A percentile compares a stretch with the other conserved stretches of the same genome.
phyloP scores from a whole-genome alignment of 768 basidiomycete species.

The Tubosaeta sp. region DNA sequence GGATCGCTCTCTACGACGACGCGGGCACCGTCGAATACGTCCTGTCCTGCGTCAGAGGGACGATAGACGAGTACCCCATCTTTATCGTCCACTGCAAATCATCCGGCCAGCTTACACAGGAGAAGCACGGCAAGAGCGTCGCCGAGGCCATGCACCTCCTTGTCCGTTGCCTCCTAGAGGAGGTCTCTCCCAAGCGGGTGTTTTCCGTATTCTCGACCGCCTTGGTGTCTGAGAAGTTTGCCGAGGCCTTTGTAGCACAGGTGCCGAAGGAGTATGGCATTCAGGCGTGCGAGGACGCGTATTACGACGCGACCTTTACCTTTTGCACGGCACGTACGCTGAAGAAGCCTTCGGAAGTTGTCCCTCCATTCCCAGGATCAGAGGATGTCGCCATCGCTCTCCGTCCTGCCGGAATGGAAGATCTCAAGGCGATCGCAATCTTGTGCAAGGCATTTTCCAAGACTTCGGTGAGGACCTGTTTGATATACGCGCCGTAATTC shows the following conservation, averaged over 20 bases:
- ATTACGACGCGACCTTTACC: slow-evolving; percentile 60
- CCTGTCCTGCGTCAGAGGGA: slow-evolving; percentile 51
- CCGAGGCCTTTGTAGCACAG: slow-evolving; percentile 40
- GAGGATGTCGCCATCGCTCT: slow-evolving; percentile 24
- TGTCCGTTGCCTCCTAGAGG: slow-evolving; percentile 9
- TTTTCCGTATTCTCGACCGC: slow-evolving; percentile 67
- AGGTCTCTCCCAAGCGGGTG: slow-evolving; percentile 8
- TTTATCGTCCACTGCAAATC: slow-evolving; percentile 29
- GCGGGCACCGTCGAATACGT: slow-evolving; percentile 34
- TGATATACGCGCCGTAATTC: background rate
- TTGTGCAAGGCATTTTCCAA: slow-evolving; percentile 55
- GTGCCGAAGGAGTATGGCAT: background rate
- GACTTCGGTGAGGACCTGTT: slow-evolving; percentile 47
- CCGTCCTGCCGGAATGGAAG: slow-evolving; percentile 30
- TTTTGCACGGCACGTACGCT: slow-evolving; percentile 48
- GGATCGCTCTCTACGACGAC: slow-evolving; percentile 30
- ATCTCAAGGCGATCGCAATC: slow-evolving; percentile 34
- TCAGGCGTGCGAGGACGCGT: slow-evolving; percentile 37
- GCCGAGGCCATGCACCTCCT: slow-evolving; percentile 7
- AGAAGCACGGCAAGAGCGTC: slow-evolving; percentile 6
- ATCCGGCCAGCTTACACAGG: slow-evolving; percentile 7
- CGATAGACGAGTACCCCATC: slow-evolving; percentile 56
- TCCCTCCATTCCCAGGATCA: background rate
- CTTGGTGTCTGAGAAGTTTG: slow-evolving; percentile 43
- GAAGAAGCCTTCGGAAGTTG: slow-evolving; percentile 1